These are phyloP conservation scores for Dryas alaskensis DNA, from an alignment of 306 rosid genomes.

Conservation along the genomic window DNA sequence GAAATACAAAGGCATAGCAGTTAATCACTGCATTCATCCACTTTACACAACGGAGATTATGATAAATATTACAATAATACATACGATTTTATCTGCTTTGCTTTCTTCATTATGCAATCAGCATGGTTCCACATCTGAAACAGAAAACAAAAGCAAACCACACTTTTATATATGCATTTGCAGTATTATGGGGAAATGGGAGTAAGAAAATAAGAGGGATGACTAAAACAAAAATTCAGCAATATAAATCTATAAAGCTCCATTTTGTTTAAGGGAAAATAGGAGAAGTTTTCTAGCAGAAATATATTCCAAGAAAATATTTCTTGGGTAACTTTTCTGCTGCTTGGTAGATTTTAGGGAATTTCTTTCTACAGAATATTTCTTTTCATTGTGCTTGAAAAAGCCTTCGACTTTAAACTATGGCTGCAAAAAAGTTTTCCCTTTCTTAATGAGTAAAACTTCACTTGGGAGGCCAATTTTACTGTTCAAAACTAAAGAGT, in stretches of 20 bases:
- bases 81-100: constrained; percentile 87
- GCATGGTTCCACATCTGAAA: constrained; percentile 97
- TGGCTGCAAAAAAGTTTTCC: not conserved
- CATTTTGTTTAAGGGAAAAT: not conserved
- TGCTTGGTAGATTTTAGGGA: not conserved
- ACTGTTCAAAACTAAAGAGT: too few species aligned
- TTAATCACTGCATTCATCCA: constrained; percentile 17
- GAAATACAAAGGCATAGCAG: constrained; percentile 14
- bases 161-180: not conserved
- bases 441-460: too few species aligned
- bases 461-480: too few species aligned
- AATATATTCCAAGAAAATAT: too few species aligned
- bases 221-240: not conserved
- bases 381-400: not conserved
- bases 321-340: too few species aligned
- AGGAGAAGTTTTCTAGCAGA: not conserved
- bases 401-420: not conserved
- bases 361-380: not conserved
- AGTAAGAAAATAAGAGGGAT: not conserved
- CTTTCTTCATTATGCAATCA: constrained; percentile 66
- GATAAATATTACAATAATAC: constrained; percentile 29
- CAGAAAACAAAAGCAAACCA: constrained; percentile 15
- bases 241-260: not conserved
- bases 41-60: constrained; percentile 13
- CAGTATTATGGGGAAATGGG: not conserved